Percentiles rank a stretch among this genome's conserved stretches.
Evolutionary conservation across 345 rosid genomes (phyloP).

Genomic region (Turnera subulata): DNA sequence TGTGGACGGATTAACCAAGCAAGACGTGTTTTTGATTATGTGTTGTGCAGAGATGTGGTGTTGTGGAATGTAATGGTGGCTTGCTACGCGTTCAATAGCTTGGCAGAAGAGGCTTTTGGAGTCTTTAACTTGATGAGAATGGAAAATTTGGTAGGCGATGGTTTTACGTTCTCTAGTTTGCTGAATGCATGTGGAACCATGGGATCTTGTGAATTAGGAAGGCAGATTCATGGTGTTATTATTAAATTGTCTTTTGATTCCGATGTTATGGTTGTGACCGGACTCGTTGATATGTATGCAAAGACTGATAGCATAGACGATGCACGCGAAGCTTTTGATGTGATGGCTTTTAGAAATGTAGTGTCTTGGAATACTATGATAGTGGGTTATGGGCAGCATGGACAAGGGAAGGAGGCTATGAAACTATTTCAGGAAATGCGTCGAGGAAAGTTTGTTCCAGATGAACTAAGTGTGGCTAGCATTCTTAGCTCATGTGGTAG

Average conservation of each 20-base stretch:
- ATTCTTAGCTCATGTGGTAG: constrained; percentile 52
- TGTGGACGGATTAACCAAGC: constrained; percentile 46
- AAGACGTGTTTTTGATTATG: constrained; percentile 39
- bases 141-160: constrained; percentile 41
- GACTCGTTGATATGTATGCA: constrained; percentile 55
- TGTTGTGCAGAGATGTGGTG: constrained; percentile 43
- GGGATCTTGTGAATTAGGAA: constrained; percentile 36
- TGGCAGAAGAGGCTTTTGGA: constrained; percentile 40
- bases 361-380: constrained; percentile 72
- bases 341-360: constrained; percentile 47
- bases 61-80: constrained; percentile 61
- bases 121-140: constrained; percentile 41
- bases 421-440: constrained; percentile 46
- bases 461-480: constrained; percentile 59
- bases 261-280: constrained; percentile 54
- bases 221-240: constrained; percentile 48
- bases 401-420: constrained; percentile 50
- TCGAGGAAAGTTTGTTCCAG: constrained; percentile 36
- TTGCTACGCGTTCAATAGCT: constrained; percentile 44
- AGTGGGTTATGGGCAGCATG: constrained; percentile 50
- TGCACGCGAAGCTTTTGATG: constrained; percentile 47
- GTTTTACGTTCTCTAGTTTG: constrained; percentile 56
- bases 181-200: constrained; percentile 36
- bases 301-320: constrained; percentile 39
- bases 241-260: constrained; percentile 39